phyloP scores from a whole-genome alignment of 1,139 yeast species.

The Hyphopichia wangnamkhiaoensis region DNA sequence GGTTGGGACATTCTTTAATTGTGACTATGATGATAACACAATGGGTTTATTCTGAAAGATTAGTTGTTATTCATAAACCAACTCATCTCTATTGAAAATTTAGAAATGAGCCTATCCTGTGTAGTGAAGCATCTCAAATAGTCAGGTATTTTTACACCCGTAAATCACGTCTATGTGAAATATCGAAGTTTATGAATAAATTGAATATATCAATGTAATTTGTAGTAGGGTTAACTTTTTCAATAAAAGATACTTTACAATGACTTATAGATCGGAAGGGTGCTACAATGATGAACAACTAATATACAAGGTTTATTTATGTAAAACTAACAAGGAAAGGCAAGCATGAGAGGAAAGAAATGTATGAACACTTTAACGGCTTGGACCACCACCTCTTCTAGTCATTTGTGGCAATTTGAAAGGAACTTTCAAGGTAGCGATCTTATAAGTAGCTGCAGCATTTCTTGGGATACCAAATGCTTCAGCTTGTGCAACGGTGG shows the following conservation, averaged over 20 bases:
- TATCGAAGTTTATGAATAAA: too few relatives aligned
- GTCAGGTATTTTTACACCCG: too few relatives aligned
- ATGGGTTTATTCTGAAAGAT: not conserved
- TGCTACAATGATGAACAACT: not conserved
- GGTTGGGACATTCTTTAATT: constrained; percentile 4
- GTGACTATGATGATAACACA: too few relatives aligned
- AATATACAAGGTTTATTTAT: not conserved
- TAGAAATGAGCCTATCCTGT: too few relatives aligned
- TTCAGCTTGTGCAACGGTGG: constrained; percentile 80
- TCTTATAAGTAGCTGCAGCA: constrained; percentile 66
- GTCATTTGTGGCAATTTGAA: constrained; percentile 84
- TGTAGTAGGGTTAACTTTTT: too few relatives aligned
- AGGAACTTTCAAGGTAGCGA: constrained; percentile 86
- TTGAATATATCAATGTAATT: too few relatives aligned
- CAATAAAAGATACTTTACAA: too few relatives aligned
- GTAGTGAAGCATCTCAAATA: too few relatives aligned
- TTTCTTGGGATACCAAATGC: constrained; percentile 75
- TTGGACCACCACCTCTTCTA: constrained; percentile 49
- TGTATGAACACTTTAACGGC: constrained; percentile 18
- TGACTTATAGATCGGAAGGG: too few relatives aligned
- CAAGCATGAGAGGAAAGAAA: not conserved
- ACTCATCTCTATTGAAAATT: too few relatives aligned
- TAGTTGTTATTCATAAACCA: too few relatives aligned
- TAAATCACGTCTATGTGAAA: too few relatives aligned
- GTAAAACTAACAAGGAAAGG: not conserved